Evolutionary conservation across 2,329 filamentous ascomycete genomes (phyloP).

Genomic region (Aspergillus phoenicis): DNA sequence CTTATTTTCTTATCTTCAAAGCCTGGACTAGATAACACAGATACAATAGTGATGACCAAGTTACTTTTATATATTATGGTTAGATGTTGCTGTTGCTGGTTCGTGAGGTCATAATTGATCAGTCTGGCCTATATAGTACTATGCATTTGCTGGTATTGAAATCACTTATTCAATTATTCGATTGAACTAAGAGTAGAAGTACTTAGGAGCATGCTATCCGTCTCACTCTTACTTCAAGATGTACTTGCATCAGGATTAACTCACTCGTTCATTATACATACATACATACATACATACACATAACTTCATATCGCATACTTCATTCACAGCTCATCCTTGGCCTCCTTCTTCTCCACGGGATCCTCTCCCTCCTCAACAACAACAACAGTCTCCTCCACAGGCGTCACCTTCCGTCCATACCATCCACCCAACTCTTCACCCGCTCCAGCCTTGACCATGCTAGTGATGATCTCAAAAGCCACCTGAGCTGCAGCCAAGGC

Average conservation of each 20-base stretch:
- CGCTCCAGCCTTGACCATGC: conserved; percentile 50
- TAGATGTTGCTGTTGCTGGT: neutral
- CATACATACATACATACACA: conserved; percentile 11
- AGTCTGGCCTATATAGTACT: neutral
- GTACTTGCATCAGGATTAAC: neutral
- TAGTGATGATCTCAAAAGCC: conserved; percentile 80
- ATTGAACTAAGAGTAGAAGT: too few relatives aligned
- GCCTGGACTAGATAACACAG: conserved; percentile 27
- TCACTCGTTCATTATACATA: conserved; percentile 11
- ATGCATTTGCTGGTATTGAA: too few relatives aligned
- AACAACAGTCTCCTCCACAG: conserved; percentile 15
- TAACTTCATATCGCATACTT: conserved; percentile 16
- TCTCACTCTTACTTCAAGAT: neutral
- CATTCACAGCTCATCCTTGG: conserved; percentile 35
- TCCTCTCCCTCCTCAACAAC: conserved; percentile 14
- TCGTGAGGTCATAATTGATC: neutral
- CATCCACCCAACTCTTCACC: conserved; percentile 44
- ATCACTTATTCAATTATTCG: too few relatives aligned
- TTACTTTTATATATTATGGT: conserved; percentile 3
- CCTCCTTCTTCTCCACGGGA: conserved; percentile 11
- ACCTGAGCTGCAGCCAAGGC: conserved; percentile 82
- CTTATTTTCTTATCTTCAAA: neutral
- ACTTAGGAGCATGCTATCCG: neutral
- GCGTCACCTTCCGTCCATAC: conserved; percentile 38
- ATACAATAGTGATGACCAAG: conserved; percentile 27